Evolutionary conservation across 179 eudicot species (phyloP).

Genomic region (Vitellaria paradoxa): DNA sequence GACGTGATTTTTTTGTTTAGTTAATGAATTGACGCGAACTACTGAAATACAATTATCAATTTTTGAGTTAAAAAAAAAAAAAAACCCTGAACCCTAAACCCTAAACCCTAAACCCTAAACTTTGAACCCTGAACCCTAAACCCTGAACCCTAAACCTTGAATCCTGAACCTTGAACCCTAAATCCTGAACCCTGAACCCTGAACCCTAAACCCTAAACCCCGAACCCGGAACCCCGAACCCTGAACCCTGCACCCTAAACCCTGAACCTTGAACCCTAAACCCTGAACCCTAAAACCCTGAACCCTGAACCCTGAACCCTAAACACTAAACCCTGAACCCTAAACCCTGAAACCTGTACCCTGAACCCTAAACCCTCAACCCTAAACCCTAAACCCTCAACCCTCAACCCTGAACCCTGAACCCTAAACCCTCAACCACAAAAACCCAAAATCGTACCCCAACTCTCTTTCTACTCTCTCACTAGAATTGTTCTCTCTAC

Average conservation of each 20-base stretch:
- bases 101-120: slow-evolving; percentile 25
- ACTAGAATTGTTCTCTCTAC: no score
- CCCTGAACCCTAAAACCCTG: slow-evolving; percentile 25
- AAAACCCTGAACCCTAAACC: slow-evolving; percentile 24
- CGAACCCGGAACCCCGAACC: slow-evolving; percentile 23
- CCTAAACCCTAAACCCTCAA: slow-evolving; percentile 16
- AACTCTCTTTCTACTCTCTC: no score
- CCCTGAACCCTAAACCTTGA: slow-evolving; percentile 24
- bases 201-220: slow-evolving; percentile 25
- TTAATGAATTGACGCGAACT: background rate
- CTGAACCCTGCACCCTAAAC: slow-evolving; percentile 16
- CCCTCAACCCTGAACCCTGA: background rate
- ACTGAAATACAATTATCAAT: background rate
- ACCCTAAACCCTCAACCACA: no score
- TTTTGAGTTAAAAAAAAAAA: slow-evolving; percentile 9
- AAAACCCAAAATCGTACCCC: no score
- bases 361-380: slow-evolving; percentile 29
- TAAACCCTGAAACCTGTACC: slow-evolving; percentile 15
- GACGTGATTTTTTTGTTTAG: background rate
- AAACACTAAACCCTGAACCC: slow-evolving; percentile 13
- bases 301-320: slow-evolving; percentile 16
- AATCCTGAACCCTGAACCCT: slow-evolving; percentile 24
- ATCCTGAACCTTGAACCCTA: slow-evolving; percentile 14
- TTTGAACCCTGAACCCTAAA: slow-evolving; percentile 19
- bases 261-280: slow-evolving; percentile 18